Percentiles rank a stretch among this genome's conserved stretches.
phyloP scores from a whole-genome alignment of 2,329 filamentous ascomycete species.

The Madurella mycetomatis region DNA sequence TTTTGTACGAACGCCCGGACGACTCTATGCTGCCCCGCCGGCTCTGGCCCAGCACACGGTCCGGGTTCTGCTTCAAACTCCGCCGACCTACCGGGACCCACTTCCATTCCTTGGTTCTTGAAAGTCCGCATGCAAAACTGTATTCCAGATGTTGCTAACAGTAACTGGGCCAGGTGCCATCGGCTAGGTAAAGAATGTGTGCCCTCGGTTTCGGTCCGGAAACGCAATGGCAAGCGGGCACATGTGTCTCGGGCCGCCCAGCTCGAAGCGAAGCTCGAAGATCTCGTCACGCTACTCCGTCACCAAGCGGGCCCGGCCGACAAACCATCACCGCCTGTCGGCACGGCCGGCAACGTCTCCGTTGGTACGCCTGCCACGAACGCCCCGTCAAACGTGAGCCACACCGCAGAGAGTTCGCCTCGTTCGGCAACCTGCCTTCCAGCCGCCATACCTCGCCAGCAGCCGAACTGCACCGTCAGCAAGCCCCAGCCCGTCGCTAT shows the following conservation, averaged over 20 bases:
- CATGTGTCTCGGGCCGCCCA: slow-evolving; percentile 37
- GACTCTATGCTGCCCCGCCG: slow-evolving; percentile 15
- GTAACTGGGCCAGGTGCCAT: slow-evolving; percentile 26
- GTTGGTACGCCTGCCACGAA: slow-evolving; percentile 13
- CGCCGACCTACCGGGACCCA: not conserved
- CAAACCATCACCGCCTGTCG: slow-evolving; percentile 20
- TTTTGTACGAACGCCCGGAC: not conserved
- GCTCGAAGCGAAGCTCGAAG: slow-evolving; percentile 48
- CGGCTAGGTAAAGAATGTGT: slow-evolving; percentile 46
- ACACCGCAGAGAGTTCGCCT: slow-evolving; percentile 9
- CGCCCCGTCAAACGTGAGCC: slow-evolving; percentile 14
- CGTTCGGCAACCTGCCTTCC: not conserved
- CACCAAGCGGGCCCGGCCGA: slow-evolving; percentile 22
- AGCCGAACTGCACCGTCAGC: not conserved
- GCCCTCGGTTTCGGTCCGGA: slow-evolving; percentile 40
- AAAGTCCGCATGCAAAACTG: not conserved
- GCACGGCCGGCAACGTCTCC: not conserved
- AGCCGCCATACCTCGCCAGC: slow-evolving; percentile 1
- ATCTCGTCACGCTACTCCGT: slow-evolving; percentile 43
- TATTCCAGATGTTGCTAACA: slow-evolving; percentile 8
- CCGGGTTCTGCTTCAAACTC: slow-evolving; percentile 1
- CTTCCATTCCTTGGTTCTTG: not conserved
- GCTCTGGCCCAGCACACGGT: slow-evolving; percentile 6
- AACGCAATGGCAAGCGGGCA: slow-evolving; percentile 32
- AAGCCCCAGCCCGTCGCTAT: not conserved